A percentile compares a stretch with the other conserved stretches of the same genome.
Evolutionary conservation across 1,139 yeast species (phyloP).

Genomic region (Geotrichum citri-aurantii): DNA sequence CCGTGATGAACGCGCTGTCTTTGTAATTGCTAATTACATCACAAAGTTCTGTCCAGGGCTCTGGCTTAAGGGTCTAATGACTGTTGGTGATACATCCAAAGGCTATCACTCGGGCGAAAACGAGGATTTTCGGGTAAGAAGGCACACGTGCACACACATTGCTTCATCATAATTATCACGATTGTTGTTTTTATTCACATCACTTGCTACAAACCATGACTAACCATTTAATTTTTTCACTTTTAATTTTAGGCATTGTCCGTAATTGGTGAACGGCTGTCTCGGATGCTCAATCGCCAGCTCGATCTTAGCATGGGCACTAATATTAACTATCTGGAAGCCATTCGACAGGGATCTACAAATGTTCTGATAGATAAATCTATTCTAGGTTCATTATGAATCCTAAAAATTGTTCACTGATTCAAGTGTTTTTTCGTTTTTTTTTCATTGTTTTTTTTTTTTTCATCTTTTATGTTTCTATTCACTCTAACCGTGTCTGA

Average conservation of each 20-base stretch:
- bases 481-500: neutral
- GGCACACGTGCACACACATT: neutral
- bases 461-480: neutral
- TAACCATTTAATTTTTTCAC: constrained; percentile 1
- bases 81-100: constrained; percentile 83
- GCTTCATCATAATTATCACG: neutral
- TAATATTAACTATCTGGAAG: constrained; percentile 84
- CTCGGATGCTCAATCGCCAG: constrained; percentile 38
- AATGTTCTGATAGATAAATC: constrained; percentile 87
- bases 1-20: constrained; percentile 40
- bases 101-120: constrained; percentile 48
- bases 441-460: no score
- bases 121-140: constrained; percentile 51
- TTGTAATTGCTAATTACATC: constrained; percentile 47
- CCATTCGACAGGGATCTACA: constrained; percentile 82
- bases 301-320: constrained; percentile 92
- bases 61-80: constrained; percentile 75
- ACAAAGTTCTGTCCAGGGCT: constrained; percentile 50
- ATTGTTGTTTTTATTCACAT: neutral
- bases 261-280: constrained; percentile 46
- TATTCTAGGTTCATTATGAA: constrained; percentile 66
- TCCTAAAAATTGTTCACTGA: no score
- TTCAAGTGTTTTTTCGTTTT: no score
- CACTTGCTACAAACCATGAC: no score
- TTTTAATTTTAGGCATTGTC: constrained; percentile 37